A percentile compares a stretch with the other conserved stretches of the same genome.
These are phyloP conservation scores for Solanum hybrid DNA, from an alignment of 305 asterid species.

Conservation along the genomic window DNA sequence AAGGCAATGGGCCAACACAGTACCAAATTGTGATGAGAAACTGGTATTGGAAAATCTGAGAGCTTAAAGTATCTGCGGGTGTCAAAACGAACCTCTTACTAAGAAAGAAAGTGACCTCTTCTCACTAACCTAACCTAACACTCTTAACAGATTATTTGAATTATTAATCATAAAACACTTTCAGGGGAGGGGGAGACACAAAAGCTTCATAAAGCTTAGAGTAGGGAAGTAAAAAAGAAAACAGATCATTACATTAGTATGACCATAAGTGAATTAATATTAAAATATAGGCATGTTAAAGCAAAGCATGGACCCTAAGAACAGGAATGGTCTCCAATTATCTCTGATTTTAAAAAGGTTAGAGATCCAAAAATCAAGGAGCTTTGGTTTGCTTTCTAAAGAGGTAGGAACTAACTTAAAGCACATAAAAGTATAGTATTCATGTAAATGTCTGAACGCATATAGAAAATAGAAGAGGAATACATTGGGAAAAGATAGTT, in stretches of 20 bases:
- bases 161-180: neutral
- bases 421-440: neutral
- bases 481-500: neutral
- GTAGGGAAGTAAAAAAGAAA: neutral
- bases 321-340: neutral
- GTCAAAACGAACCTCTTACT: neutral
- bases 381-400: neutral
- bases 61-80: neutral
- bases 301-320: neutral
- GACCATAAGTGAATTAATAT: neutral
- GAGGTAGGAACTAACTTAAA: neutral
- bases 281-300: neutral
- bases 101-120: neutral
- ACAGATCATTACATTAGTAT: neutral
- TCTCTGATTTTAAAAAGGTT: neutral
- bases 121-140: neutral
- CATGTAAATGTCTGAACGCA: neutral
- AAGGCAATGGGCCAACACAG: neutral
- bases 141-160: neutral
- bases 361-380: neutral
- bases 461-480: neutral
- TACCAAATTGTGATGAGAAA: neutral
- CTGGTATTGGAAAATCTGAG: neutral
- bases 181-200: neutral
- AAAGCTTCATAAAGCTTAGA: neutral